Evolutionary conservation across 371 early-diverging fungal species (phyloP).

Genomic region (Mucor mucedo): DNA sequence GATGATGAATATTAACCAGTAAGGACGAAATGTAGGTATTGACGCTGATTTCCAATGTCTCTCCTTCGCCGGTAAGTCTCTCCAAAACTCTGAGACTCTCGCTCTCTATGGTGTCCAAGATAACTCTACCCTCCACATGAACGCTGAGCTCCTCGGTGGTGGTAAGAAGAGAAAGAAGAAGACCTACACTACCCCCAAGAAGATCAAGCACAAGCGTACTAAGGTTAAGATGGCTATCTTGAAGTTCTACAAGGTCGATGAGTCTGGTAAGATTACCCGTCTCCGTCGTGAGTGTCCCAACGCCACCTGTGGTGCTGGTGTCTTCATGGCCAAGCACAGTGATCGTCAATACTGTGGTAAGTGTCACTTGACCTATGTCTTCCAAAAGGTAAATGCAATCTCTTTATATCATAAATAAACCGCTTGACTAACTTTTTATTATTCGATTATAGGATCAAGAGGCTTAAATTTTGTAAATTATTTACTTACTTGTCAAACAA

Average conservation of each 20-base stretch:
- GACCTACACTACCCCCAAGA: slow-evolving; percentile 98
- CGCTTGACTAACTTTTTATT: not conserved
- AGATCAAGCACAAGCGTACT: slow-evolving; percentile 97
- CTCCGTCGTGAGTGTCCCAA: slow-evolving; percentile 95
- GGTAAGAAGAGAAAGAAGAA: slow-evolving; percentile 98
- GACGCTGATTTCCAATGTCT: slow-evolving; percentile 91
- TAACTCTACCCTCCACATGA: slow-evolving; percentile 87
- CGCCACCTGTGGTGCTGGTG: slow-evolving; percentile 95
- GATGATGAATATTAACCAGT: not conserved
- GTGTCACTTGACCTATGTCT: slow-evolving; percentile 61
- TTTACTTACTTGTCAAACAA: too few species aligned
- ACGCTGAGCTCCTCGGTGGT: slow-evolving; percentile 78
- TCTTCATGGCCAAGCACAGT: slow-evolving; percentile 97
- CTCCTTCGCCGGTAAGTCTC: slow-evolving; percentile 93
- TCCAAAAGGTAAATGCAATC: slow-evolving; percentile 39
- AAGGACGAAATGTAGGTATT: slow-evolving; percentile 56
- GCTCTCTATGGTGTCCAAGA: slow-evolving; percentile 81
- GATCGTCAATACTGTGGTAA: slow-evolving; percentile 95
- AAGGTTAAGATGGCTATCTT: slow-evolving; percentile 97
- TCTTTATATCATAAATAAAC: too few species aligned
- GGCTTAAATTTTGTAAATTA: slow-evolving; percentile 15
- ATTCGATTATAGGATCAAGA: slow-evolving; percentile 4
- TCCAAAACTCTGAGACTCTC: slow-evolving; percentile 75
- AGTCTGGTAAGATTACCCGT: slow-evolving; percentile 94
- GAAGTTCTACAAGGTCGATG: slow-evolving; percentile 97